phyloP scores from a whole-genome alignment of 495 filamentous ascomycete species.

The Neurospora discreta region DNA sequence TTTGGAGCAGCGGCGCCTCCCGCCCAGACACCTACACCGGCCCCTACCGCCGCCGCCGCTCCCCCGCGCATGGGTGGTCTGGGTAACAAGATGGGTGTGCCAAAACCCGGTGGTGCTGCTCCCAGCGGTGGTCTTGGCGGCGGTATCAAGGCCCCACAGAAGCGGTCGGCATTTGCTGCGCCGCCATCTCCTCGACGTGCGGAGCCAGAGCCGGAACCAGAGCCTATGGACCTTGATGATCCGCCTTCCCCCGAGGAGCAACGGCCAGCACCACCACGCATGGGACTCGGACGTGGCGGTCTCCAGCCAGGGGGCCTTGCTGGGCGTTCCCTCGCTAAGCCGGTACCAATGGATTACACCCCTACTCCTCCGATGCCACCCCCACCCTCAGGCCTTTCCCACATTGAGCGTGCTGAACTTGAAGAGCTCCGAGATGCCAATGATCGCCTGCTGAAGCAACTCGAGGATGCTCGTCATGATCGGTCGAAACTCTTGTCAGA shows the following conservation, averaged over 20 bases:
- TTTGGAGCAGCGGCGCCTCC: constrained; percentile 25
- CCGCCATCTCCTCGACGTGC: constrained; percentile 34
- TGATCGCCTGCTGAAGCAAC: constrained; percentile 57
- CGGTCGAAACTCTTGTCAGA: constrained; percentile 63
- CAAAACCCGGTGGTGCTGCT: constrained; percentile 40
- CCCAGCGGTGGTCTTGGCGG: constrained; percentile 27
- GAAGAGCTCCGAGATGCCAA: constrained; percentile 78
- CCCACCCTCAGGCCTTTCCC: constrained; percentile 48
- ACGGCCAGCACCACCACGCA: constrained; percentile 47
- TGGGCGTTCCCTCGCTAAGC: constrained; percentile 77
- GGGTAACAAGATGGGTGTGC: constrained; percentile 48
- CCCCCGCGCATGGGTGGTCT: constrained; percentile 42
- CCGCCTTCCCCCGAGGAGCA: constrained; percentile 1
- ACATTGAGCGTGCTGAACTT: constrained; percentile 75
- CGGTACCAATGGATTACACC: constrained; percentile 32
- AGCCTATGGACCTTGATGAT: constrained; percentile 13
- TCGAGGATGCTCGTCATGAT: constrained; percentile 67
- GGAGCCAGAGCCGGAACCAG: constrained; percentile 4
- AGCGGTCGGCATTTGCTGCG: constrained; percentile 50
- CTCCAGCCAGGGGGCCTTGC: constrained; percentile 47
- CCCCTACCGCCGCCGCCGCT: constrained; percentile 32
- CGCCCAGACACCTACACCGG: constrained; percentile 27
- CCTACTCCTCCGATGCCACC: constrained; percentile 35
- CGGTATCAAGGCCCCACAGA: constrained; percentile 59
- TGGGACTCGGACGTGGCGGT: constrained; percentile 55